Percentiles rank a stretch among this genome's conserved stretches.
Evolutionary conservation across 73 alveolate species (phyloP).

Genomic region (Tetrahymena malaccensis): DNA sequence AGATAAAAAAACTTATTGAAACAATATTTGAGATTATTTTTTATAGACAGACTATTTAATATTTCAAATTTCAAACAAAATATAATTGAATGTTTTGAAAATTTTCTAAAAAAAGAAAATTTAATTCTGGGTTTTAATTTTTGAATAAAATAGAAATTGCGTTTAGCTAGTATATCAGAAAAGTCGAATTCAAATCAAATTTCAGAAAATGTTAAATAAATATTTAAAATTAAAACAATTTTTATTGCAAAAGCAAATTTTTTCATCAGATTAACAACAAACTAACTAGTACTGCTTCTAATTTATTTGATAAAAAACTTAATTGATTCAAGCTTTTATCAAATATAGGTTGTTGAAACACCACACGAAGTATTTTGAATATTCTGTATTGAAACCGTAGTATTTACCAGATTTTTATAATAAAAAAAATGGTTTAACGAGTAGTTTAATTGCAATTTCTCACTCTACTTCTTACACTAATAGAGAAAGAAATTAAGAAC

Average conservation of each 20-base stretch:
- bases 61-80: too few relatives aligned
- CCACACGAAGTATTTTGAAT: background rate
- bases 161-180: background rate
- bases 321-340: background rate
- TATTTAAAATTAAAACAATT: too few relatives aligned
- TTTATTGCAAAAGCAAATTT: background rate
- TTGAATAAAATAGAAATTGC: background rate
- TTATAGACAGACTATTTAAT: too few relatives aligned
- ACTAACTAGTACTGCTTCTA: background rate
- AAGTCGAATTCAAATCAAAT: background rate
- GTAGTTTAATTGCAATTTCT: background rate
- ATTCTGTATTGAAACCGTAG: too few relatives aligned
- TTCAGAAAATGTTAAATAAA: too few relatives aligned
- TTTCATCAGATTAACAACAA: background rate
- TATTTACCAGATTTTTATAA: background rate
- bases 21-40: too few relatives aligned
- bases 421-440: too few relatives aligned
- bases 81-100: too few relatives aligned
- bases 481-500: background rate
- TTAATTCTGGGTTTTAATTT: background rate
- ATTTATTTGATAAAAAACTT: background rate
- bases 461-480: background rate
- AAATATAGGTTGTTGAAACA: background rate
- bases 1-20: too few relatives aligned
- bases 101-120: too few relatives aligned